Evolutionary conservation across 2,329 filamentous ascomycete genomes (phyloP).

Genomic region (Fusarium poae): DNA sequence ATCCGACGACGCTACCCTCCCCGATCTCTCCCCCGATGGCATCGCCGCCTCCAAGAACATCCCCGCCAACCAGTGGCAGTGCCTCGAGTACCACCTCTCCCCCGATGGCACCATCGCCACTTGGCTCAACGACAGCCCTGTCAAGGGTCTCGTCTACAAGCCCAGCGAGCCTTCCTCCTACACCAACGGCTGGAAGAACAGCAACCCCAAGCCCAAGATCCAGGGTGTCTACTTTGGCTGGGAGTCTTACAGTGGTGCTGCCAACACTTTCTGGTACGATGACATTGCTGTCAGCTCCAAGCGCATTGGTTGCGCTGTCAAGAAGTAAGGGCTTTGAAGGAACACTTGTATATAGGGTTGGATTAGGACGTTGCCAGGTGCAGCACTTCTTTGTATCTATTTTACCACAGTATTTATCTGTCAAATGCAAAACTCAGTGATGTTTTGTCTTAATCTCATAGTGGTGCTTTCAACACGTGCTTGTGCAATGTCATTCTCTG

Average conservation of each 20-base stretch:
- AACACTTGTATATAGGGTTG: conserved; percentile 16
- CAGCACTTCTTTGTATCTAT: conserved; percentile 31
- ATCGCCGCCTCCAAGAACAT: conserved; percentile 67
- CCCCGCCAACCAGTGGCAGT: conserved; percentile 66
- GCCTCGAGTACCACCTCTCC: conserved; percentile 72
- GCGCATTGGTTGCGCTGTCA: conserved; percentile 40
- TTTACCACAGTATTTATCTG: conserved; percentile 20
- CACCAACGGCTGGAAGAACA: conserved; percentile 64
- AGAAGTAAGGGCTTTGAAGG: conserved; percentile 22
- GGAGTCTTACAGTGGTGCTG: conserved; percentile 72
- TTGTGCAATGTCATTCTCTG: no score
- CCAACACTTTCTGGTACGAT: conserved; percentile 74
- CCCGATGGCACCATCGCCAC: conserved; percentile 71
- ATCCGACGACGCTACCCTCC: conserved; percentile 71
- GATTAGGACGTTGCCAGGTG: conserved; percentile 23
- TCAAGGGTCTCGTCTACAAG: conserved; percentile 60
- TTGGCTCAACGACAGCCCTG: conserved; percentile 67
- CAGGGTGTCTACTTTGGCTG: conserved; percentile 71
- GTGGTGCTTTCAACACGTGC: no score
- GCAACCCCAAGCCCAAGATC: conserved; percentile 63
- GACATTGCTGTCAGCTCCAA: conserved; percentile 62
- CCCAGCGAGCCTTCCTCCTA: conserved; percentile 59
- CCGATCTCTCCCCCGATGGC: conserved; percentile 70
- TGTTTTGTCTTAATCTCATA: background rate
- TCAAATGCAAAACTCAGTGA: background rate